Percentiles rank a stretch among this genome's conserved stretches.
Evolutionary conservation across 2,329 filamentous ascomycete species (phyloP).

Genomic region (Pseudogymnoascus sp.): DNA sequence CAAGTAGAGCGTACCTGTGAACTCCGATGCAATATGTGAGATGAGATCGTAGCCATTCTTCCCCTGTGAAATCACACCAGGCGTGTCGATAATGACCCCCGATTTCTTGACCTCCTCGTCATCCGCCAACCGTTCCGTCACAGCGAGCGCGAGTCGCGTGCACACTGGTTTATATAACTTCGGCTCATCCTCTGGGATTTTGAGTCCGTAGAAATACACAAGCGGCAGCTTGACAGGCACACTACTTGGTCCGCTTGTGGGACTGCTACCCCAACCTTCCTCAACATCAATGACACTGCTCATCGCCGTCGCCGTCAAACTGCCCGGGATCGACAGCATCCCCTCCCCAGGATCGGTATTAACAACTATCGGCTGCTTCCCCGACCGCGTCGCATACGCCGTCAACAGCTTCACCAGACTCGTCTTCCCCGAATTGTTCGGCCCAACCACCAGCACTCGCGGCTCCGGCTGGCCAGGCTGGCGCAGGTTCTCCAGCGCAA

Average conservation of each 20-base stretch:
- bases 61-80: slow-evolving; percentile 57
- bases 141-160: slow-evolving; percentile 68
- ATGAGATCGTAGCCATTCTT: slow-evolving; percentile 67
- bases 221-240: slow-evolving; percentile 88
- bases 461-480: slow-evolving; percentile 52
- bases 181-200: slow-evolving; percentile 62
- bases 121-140: slow-evolving; percentile 67
- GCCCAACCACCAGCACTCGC: slow-evolving; percentile 75
- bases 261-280: slow-evolving; percentile 81
- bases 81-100: slow-evolving; percentile 80
- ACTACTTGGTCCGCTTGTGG: slow-evolving; percentile 79
- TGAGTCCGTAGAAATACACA: slow-evolving; percentile 78
- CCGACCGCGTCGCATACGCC: slow-evolving; percentile 67
- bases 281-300: slow-evolving; percentile 81
- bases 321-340: slow-evolving; percentile 68
- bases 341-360: slow-evolving; percentile 80
- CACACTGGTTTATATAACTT: slow-evolving; percentile 65
- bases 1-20: slow-evolving; percentile 42
- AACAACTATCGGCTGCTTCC: slow-evolving; percentile 68
- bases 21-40: slow-evolving; percentile 66
- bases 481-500: slow-evolving; percentile 69
- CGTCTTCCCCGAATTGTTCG: slow-evolving; percentile 74
- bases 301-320: slow-evolving; percentile 77
- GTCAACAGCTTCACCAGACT: slow-evolving; percentile 68
- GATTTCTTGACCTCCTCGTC: slow-evolving; percentile 61